Conservation (phyloP, 768 basidiomycete genomes). For the Boletus patriciae region DNA sequence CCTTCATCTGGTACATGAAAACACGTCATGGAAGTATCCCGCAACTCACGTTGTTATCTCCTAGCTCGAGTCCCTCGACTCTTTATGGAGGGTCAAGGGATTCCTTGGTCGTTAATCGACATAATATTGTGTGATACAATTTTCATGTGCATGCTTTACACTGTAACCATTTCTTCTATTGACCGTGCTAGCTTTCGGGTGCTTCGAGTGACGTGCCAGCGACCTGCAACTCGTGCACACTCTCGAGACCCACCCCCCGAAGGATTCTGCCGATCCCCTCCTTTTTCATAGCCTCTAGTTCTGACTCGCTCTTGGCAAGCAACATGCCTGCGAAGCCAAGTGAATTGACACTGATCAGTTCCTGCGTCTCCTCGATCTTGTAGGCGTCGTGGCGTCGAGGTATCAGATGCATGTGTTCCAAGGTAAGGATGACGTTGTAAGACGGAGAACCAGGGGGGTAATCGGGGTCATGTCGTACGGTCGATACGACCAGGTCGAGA, state of each 20-base stretch:
- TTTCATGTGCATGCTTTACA: conserved; percentile 1
- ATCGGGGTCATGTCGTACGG: conserved; percentile 62
- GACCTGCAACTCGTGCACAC: conserved; percentile 67
- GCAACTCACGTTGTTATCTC: conserved; percentile 14
- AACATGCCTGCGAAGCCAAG: conserved; percentile 90
- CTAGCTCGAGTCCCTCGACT: conserved; percentile 55
- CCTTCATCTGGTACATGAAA: conserved; percentile 57
- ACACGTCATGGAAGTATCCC: neutral
- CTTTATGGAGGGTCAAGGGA: conserved; percentile 53
- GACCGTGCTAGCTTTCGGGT: conserved; percentile 15
- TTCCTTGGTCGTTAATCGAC: conserved; percentile 28
- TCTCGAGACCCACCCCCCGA: conserved; percentile 60
- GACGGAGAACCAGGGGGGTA: conserved; percentile 68
- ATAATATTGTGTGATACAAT: neutral
- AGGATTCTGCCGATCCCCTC: conserved; percentile 66
- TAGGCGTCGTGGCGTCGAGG: conserved; percentile 72
- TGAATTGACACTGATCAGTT: conserved; percentile 72
- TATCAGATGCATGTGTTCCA: conserved; percentile 83
- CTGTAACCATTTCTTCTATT: neutral
- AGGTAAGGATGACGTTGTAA: conserved; percentile 81
- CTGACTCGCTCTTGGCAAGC: conserved; percentile 79
- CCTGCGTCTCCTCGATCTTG: conserved; percentile 51
- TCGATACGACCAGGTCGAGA: conserved; percentile 74
- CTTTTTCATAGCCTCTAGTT: conserved; percentile 65
- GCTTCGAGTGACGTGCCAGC: conserved; percentile 45